A percentile compares a stretch with the other conserved stretches of the same genome.
Evolutionary conservation across 345 rosid species (phyloP).

Genomic region (Brassica carinata): DNA sequence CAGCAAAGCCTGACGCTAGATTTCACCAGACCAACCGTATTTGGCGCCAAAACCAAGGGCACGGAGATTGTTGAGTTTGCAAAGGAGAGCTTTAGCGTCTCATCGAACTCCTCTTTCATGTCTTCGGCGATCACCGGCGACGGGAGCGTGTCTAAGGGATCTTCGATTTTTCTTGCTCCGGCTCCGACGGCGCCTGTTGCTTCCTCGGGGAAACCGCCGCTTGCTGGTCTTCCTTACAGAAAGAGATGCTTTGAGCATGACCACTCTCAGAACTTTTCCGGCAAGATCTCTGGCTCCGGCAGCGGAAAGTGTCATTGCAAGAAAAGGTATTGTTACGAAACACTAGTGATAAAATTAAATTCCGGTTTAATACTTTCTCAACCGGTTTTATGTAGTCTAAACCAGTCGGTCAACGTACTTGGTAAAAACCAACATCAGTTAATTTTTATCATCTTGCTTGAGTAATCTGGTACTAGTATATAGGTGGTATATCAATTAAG

Average conservation of each 20-base stretch:
- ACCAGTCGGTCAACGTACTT: background rate
- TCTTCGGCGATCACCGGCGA: conserved; percentile 90
- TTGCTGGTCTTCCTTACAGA: conserved; percentile 55
- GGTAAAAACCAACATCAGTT: background rate
- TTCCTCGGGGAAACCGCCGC: conserved; percentile 76
- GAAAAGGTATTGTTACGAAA: conserved; percentile 55
- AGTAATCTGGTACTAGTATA: background rate
- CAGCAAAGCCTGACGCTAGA: conserved; percentile 69
- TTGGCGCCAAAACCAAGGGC: conserved; percentile 43
- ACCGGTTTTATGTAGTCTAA: background rate
- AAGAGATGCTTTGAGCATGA: conserved; percentile 69
- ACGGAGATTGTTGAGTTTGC: conserved; percentile 56
- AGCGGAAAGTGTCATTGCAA: conserved; percentile 83
- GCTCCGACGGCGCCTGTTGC: conserved; percentile 13
- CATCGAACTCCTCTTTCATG: conserved; percentile 78
- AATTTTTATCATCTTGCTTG: background rate
- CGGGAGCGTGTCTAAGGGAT: conserved; percentile 84
- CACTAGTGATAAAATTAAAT: background rate
- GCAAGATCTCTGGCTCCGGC: conserved; percentile 62
- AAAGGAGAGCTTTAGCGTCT: conserved; percentile 70
- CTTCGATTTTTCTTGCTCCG: conserved; percentile 60
- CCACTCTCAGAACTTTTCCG: conserved; percentile 53
- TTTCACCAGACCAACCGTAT: conserved; percentile 62
- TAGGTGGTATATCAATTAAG: background rate
- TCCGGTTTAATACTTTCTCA: background rate